Evolutionary conservation across 2,329 filamentous ascomycete species (phyloP).

Genomic region (Epichloe aotearoae): DNA sequence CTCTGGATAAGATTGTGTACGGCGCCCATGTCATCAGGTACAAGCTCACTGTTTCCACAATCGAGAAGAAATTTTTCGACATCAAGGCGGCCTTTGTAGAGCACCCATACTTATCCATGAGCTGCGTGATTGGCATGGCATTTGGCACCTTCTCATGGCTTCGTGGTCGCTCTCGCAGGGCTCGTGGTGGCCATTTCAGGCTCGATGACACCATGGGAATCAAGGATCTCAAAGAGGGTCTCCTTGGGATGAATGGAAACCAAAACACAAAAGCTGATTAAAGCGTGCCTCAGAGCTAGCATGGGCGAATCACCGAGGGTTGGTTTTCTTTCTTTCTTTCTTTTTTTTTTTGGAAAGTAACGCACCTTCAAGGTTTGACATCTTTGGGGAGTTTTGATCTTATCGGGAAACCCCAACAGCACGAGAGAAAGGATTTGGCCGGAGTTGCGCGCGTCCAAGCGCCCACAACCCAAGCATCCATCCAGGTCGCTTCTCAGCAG

Average conservation of each 20-base stretch:
- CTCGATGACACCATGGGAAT: constrained; percentile 42
- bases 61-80: constrained; percentile 61
- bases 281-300: constrained; percentile 2
- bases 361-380: constrained; percentile 1
- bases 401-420: background rate
- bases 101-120: constrained; percentile 45
- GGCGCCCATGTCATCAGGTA: constrained; percentile 58
- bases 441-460: background rate
- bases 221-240: constrained; percentile 48
- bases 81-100: constrained; percentile 44
- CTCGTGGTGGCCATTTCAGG: constrained; percentile 45
- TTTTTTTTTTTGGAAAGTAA: constrained; percentile 4
- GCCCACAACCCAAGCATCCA: background rate
- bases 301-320: background rate
- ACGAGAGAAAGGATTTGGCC: background rate
- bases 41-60: constrained; percentile 61
- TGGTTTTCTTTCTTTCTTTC: constrained; percentile 1
- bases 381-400: background rate
- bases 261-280: constrained; percentile 24
- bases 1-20: constrained; percentile 56
- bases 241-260: constrained; percentile 36
- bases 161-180: constrained; percentile 39
- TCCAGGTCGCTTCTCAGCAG: background rate
- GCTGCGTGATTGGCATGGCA: constrained; percentile 42
- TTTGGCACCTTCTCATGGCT: constrained; percentile 40